Conservation (phyloP, 768 basidiomycete species). For the Crassisporium funariophilum region DNA sequence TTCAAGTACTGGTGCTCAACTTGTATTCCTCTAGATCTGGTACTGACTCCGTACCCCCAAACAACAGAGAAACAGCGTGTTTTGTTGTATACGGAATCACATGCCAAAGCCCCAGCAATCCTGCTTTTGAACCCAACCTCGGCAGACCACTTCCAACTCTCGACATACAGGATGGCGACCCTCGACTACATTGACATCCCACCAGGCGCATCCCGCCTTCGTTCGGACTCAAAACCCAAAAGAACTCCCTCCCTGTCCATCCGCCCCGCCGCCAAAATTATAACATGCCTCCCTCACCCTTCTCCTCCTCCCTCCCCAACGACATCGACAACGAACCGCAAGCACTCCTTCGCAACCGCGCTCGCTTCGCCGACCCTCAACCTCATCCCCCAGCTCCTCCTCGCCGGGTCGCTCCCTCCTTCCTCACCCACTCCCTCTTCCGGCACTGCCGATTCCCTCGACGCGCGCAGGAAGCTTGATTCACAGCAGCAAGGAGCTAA, state of each 20-base stretch:
- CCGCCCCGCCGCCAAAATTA: constrained; percentile 42
- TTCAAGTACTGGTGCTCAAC: too few relatives aligned
- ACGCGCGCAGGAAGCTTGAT: constrained; percentile 26
- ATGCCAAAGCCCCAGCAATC: too few relatives aligned
- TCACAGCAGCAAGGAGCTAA: constrained; percentile 12
- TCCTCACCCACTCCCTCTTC: constrained; percentile 5
- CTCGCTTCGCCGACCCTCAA: constrained; percentile 34
- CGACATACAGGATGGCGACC: too few relatives aligned
- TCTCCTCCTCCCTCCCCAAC: constrained; percentile 35
- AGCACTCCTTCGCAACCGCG: constrained; percentile 21
- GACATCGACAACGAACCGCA: constrained; percentile 18
- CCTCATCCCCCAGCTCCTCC: constrained; percentile 38
- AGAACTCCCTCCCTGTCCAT: constrained; percentile 20
- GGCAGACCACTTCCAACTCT: too few relatives aligned
- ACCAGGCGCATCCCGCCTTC: constrained; percentile 42
- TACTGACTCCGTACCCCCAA: too few relatives aligned
- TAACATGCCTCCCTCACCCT: constrained; percentile 45
- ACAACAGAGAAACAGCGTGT: too few relatives aligned
- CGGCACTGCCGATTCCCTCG: constrained; percentile 16
- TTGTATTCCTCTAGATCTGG: too few relatives aligned
- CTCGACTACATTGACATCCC: constrained; percentile 53
- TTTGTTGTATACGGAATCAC: too few relatives aligned
- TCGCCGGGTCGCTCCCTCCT: constrained; percentile 33
- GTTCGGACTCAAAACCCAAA: constrained; percentile 6
- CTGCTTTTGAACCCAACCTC: too few relatives aligned